phyloP scores from a whole-genome alignment of 169 alveolate genomes.

The Perkinsus chesapeaki region DNA sequence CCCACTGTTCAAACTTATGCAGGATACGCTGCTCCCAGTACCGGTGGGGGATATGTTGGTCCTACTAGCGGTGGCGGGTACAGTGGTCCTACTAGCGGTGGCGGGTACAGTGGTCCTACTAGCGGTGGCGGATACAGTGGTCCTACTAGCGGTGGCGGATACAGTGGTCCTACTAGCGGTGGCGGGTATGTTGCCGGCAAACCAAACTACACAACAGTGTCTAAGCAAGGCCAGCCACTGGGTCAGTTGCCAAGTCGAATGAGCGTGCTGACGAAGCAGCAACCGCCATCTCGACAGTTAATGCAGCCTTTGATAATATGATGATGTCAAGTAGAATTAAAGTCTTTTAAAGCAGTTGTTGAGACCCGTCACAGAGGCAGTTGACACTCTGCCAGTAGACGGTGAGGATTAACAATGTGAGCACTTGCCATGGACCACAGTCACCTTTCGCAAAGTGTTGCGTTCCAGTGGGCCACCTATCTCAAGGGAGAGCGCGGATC shows the following conservation, averaged over 20 bases:
- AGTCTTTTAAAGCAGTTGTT: background rate
- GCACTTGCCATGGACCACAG: background rate
- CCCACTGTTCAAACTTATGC: no score
- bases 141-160: no score
- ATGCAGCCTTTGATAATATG: background rate
- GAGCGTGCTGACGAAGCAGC: conserved; percentile 2
- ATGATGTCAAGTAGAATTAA: background rate
- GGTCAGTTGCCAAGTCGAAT: background rate
- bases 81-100: no score
- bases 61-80: no score
- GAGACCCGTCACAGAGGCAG: background rate
- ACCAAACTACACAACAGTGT: background rate
- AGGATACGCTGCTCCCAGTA: no score
- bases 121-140: no score
- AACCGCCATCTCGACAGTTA: background rate
- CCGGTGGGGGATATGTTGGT: no score
- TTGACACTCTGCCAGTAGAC: background rate
- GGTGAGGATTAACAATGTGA: background rate
- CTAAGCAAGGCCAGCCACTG: background rate
- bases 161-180: background rate
- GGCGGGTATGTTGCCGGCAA: background rate
- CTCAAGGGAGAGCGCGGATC: no score
- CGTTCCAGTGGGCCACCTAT: no score
- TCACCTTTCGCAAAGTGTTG: no score
- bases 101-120: no score